Base-by-base conservation (phyloP, 2,329 filamentous ascomycete genomes). In the Cordyceps cateniannulata region DNA sequence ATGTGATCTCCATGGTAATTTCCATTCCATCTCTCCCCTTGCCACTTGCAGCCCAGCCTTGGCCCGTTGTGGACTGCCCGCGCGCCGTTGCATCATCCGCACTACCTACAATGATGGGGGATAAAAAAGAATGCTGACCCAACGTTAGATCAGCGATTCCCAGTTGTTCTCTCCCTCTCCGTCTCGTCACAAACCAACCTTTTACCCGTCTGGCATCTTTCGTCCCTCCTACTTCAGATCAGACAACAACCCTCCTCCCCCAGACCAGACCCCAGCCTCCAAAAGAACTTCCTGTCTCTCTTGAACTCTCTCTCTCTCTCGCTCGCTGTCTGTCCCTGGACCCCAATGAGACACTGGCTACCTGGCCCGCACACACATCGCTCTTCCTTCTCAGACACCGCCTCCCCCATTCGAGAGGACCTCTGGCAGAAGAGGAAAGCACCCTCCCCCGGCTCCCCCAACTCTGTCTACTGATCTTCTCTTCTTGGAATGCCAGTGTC, bases 401-500 rank as follows among this genome's bases (percentile, higher is more conserved):
- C 61, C 47, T 54, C 61, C 20, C 49, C 55, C 55, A 50, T 51
- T 59, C 29, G 56, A 62, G 61, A 54, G 55, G 18, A 29, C 4
- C 32, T n/a, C 32, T 18, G 52, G 54, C 60, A 32, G 55, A 62
- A 62, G 54, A 62, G 60, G 55, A 62, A 62, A 48, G 48, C 60
- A 29, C 40, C 54, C 42, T 47, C 32, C 32, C 32, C 32, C 32
- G 32, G 32, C 32, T 35, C 32, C 45, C 29, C 54, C 40, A 18
- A 48, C 54, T 59, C 32, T 51, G 32, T 27, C 7, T n/a, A 63
- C 45, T 55, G 61, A 66, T 66, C 64, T 66, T 68, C 69, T 68
- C 66, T 68, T 69, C 62, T 67, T 72, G 73, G 73, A 75, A 75
- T 75, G 71, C 67, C 50, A 73, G 64, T 74, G 73, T 71, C 71